Base-by-base conservation (phyloP, 306 rosid species). In the Acacia melanoxylon region DNA sequence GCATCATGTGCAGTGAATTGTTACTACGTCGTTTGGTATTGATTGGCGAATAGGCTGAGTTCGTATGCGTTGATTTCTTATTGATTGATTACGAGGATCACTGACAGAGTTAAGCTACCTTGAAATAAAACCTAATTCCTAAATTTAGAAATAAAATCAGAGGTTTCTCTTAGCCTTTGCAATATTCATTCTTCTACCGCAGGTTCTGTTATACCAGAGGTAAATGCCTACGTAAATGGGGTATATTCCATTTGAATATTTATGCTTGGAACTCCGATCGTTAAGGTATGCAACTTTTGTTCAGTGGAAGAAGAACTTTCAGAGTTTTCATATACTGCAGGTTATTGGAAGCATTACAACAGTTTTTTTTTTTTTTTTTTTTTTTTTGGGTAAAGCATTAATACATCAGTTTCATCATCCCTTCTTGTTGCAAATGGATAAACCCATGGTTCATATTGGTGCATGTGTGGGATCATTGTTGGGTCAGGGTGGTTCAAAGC, bases 151-250 rank as follows among this genome's bases (percentile, higher is more conserved):
- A 29, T 29, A 29, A 1, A 29, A 29, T 29, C 31, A 1, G 1
- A 29, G 31, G 31, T 2, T 29, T 29, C 31, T 29, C 2, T 1
- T 29, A 0, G 31, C 31, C 31, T 29, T 29, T 29, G 31, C 31
- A 1, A 1, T 27, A 29, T 29, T 29, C 31, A 29, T 29, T 29
- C 31, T 29, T 29, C 87, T 13, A 98, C 99, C 4, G 80, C 94
- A 0, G 99, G 98, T 35, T 96, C 99, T 10, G 99, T 97, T 63
- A 92, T 93, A 86, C 97, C 98, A 31, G 99, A 96, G 85, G 98
- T 96, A 84, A 96, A 96, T 79, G 99, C 99, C n/a, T 96, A 96
- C 78, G 84, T 96, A 61, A 95, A 95, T 69, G 99, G 99, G 2
- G 98, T 95, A 33, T 94, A 95, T 44, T 90, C 99, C 7, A 98